Evolutionary conservation across 805 yeast species (phyloP).

Genomic region (Yamadazyma phyllophila): DNA sequence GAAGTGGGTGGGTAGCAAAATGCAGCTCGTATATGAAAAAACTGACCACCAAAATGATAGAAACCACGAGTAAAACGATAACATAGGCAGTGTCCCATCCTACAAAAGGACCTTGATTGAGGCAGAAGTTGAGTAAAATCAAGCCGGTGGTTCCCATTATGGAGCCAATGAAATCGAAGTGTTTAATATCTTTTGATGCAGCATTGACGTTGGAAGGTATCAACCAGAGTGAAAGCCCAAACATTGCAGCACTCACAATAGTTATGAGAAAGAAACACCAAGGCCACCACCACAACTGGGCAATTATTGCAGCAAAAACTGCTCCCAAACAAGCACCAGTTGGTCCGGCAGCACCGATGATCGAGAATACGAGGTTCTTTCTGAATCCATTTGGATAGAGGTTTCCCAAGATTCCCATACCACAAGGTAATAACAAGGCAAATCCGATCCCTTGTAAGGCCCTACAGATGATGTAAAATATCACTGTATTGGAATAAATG

Average conservation of each 20-base stretch:
- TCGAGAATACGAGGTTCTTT: constrained; percentile 54
- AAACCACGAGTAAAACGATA: constrained; percentile 53
- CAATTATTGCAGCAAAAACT: constrained; percentile 48
- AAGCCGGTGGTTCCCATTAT: constrained; percentile 57
- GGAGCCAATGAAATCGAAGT: constrained; percentile 31
- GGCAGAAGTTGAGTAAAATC: constrained; percentile 61
- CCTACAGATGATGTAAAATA: constrained; percentile 52
- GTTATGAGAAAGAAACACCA: constrained; percentile 55
- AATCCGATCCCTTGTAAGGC: constrained; percentile 67
- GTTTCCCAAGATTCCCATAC: constrained; percentile 52
- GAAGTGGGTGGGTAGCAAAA: constrained; percentile 46
- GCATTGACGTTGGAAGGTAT: constrained; percentile 10
- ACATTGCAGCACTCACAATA: constrained; percentile 32
- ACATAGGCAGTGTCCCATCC: constrained; percentile 67
- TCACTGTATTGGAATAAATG: constrained; percentile 45
- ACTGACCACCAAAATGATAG: constrained; percentile 36
- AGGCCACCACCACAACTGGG: constrained; percentile 53
- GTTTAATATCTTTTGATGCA: constrained; percentile 10
- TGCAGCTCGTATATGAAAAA: constrained; percentile 52
- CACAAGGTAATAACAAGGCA: constrained; percentile 58
- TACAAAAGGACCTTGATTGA: constrained; percentile 73
- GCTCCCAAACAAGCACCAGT: constrained; percentile 59
- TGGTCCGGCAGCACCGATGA: constrained; percentile 63
- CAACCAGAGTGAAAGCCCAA: constrained; percentile 1
- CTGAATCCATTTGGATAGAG: constrained; percentile 41